Conservation (phyloP, 2,329 filamentous ascomycete species). For the Fusarium sp. region DNA sequence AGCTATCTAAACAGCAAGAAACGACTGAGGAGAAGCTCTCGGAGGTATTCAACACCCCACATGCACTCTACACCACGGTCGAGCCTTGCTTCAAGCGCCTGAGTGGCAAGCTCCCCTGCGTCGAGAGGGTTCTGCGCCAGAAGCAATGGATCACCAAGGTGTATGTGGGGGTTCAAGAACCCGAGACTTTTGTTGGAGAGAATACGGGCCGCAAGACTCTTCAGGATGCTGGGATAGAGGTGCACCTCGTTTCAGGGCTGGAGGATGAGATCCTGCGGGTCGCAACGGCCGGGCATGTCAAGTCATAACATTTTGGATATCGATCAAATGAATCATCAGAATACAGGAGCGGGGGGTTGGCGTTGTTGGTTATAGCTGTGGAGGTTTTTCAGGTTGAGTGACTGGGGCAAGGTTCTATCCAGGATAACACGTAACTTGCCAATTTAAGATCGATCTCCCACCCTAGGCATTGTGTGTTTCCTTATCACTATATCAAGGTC, state of each 20-base stretch:
- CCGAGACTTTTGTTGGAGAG: slow-evolving; percentile 86
- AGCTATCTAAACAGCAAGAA: slow-evolving; percentile 66
- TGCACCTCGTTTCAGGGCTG: slow-evolving; percentile 78
- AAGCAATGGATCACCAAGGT: slow-evolving; percentile 76
- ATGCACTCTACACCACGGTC: slow-evolving; percentile 88
- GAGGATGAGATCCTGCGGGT: slow-evolving; percentile 85
- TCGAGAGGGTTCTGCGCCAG: slow-evolving; percentile 79
- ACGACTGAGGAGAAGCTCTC: slow-evolving; percentile 68
- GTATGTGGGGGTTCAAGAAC: slow-evolving; percentile 89
- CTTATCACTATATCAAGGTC: neutral
- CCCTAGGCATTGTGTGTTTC: neutral
- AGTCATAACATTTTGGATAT: slow-evolving; percentile 16
- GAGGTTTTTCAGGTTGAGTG: neutral
- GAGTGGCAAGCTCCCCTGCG: slow-evolving; percentile 81
- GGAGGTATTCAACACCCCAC: slow-evolving; percentile 45
- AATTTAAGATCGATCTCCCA: neutral
- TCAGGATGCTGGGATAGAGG: slow-evolving; percentile 77
- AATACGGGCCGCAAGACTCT: slow-evolving; percentile 81
- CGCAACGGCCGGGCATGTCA: slow-evolving; percentile 82
- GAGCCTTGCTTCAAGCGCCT: slow-evolving; percentile 83
- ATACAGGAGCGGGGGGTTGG: neutral
- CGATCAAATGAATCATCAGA: neutral
- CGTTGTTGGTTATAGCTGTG: neutral
- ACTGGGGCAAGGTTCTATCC: neutral
- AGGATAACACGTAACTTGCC: neutral